Conservation (phyloP, 371 early-diverging fungal species). For the Apophysomyces trapeziformis region DNA sequence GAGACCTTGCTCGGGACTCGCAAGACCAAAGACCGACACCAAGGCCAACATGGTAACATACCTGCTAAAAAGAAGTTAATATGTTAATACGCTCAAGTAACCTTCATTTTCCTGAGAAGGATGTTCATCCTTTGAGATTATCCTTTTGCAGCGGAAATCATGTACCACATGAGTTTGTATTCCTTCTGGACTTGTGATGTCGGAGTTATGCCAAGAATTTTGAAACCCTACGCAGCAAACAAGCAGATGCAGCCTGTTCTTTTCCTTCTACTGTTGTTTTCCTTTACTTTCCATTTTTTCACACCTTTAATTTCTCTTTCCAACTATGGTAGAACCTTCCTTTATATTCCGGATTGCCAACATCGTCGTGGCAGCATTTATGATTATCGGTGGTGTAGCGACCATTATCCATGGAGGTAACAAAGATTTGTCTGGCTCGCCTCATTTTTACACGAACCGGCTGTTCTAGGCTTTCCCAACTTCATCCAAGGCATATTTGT, state of each 20-base stretch:
- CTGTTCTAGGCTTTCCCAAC: slow-evolving; percentile 18
- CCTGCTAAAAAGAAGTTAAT: too few relatives aligned
- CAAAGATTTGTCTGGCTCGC: not conserved
- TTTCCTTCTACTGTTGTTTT: not conserved
- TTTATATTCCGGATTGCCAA: slow-evolving; percentile 22
- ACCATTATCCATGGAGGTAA: slow-evolving; percentile 18
- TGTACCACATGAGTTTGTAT: too few relatives aligned
- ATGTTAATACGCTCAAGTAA: too few relatives aligned
- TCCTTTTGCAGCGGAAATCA: too few relatives aligned
- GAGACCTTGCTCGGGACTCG: too few relatives aligned
- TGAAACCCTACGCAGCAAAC: slow-evolving; percentile 5
- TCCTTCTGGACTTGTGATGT: not conserved
- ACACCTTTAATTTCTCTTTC: too few relatives aligned
- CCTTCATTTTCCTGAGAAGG: too few relatives aligned
- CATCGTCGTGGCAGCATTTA: slow-evolving; percentile 19
- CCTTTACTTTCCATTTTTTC: not conserved
- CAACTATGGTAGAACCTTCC: slow-evolving; percentile 14
- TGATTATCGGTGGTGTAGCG: slow-evolving; percentile 24
- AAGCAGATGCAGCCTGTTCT: not conserved
- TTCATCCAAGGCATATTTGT: slow-evolving; percentile 25
- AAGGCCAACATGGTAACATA: too few relatives aligned
- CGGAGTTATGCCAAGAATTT: slow-evolving; percentile 9
- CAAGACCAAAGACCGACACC: too few relatives aligned
- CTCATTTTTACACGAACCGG: too few relatives aligned
- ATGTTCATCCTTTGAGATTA: too few relatives aligned